Conservation (phyloP, 371 early-diverging fungal genomes). For the Mortierella sp. region DNA sequence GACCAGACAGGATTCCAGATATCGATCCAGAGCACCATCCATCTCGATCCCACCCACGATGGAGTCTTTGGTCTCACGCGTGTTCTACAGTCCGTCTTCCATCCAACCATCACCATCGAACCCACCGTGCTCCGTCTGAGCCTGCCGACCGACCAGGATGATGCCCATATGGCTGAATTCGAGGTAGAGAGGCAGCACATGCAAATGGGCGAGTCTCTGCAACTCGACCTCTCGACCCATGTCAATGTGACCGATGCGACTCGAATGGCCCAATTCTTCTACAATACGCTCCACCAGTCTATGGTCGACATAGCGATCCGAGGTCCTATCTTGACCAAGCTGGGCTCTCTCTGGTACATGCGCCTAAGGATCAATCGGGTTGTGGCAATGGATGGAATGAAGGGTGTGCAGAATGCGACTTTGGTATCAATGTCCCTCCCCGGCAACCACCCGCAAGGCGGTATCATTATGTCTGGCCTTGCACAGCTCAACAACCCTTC, state of each 20-base stretch:
- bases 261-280: slow-evolving; percentile 48
- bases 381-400: slow-evolving; percentile 42
- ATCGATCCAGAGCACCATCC: slow-evolving; percentile 30
- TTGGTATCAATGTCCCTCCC: slow-evolving; percentile 49
- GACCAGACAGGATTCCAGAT: slow-evolving; percentile 53
- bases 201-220: slow-evolving; percentile 31
- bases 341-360: slow-evolving; percentile 46
- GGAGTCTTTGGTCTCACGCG: slow-evolving; percentile 46
- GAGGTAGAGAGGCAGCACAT: slow-evolving; percentile 39
- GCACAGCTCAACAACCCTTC: slow-evolving; percentile 52
- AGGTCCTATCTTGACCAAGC: slow-evolving; percentile 30
- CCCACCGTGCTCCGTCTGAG: slow-evolving; percentile 32
- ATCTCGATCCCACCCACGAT: slow-evolving; percentile 33
- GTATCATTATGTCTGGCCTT: slow-evolving; percentile 41
- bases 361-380: slow-evolving; percentile 24
- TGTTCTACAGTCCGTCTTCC: slow-evolving; percentile 17
- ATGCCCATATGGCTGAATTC: slow-evolving; percentile 40
- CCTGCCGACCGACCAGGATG: slow-evolving; percentile 12
- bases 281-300: slow-evolving; percentile 24
- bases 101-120: slow-evolving; percentile 36
- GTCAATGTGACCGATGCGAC: slow-evolving; percentile 41
- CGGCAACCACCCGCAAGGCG: slow-evolving; percentile 45
- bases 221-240: slow-evolving; percentile 39
- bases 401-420: slow-evolving; percentile 43
- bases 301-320: slow-evolving; percentile 28